Evolutionary conservation across 2,329 filamentous ascomycete genomes (phyloP), one percentile per base, ranked within the genome.

Genomic region (Ilyonectria destructans): DNA sequence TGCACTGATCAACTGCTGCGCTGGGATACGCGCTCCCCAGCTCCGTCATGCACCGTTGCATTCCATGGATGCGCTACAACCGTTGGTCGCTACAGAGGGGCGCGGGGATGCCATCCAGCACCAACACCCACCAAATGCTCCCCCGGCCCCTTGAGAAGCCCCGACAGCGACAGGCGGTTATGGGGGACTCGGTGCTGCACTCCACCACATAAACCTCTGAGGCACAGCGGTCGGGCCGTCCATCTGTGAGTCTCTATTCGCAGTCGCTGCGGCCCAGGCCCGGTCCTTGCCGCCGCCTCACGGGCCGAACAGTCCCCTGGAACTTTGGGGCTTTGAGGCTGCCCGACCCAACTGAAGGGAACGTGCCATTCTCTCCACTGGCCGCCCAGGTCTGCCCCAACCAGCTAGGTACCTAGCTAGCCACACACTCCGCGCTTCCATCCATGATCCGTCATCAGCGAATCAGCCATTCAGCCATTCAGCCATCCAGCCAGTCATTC

Each of bases 1-100:
- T 40, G 58, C 58, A 56, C 51, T 46, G 49, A 55, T 48, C 51
- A 54, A 54, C 31, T 6, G 31, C 49, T 54, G 49, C 49, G 12
- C 49, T 54, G 35, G 35, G 10, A 10, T 37, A 29, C 21, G 49
- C 17, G n/a, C 17, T 21, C 51, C n/a, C 17, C 17, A 26, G 4
- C 29, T 15, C 26, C 45, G 19, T 9, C 45, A n/a, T 40, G 37
- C 37, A 40, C 37, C 37, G 37, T 40, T 40, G 17, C 37, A 40
- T 37, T 37, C 10, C 35, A 10, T 15, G 45, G 19, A 48, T 49
- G 46, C 46, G 13, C 23, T 49, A 21, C n/a, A 49, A 26, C 46
- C 46, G 46, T 26, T 49, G 21, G 21, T n/a, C 43, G 46, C 15
- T 49, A 21, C n/a, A 21, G 45, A 6, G 21, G 45, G n/a, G 19